Base-by-base conservation (phyloP, 805 yeast species). In the Zygosaccharomyces lentus region DNA sequence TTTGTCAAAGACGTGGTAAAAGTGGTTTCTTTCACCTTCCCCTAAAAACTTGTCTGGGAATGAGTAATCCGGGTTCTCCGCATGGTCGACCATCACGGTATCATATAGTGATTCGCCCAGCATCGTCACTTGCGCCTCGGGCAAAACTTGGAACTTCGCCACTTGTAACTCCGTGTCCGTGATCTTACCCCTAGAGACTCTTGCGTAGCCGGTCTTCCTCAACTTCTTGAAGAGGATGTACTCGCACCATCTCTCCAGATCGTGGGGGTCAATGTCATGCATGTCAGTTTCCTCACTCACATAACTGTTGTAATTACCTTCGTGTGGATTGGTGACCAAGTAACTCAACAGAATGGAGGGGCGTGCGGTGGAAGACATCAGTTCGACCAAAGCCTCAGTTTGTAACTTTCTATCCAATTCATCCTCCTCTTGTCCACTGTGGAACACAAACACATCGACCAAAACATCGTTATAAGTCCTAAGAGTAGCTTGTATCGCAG, bases 171-270 rank as follows among this genome's bases (percentile, higher is more conserved):
- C 99, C 2, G 99, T 93, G 63, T 93, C 99, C 0, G 99, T 93
- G 55, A 93, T 90, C 0, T 96, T 82, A 7, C 93, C 87, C 61
- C 99, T 79, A 37, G 95, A 82, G 34, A 93, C 84, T 64, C 99
- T 80, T 0, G 98, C 98, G 64, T 93, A 93, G 3, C 95, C 98
- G 1, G 84, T 80, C 67, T 96, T 84, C 64, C 80, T 83, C 66
- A 93, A 70, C 49, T 84, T 82, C 65, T 90, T 85, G 77, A 84
- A 93, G 53, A 93, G 70, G 51, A 93, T 88, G 68, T 93, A 93
- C 70, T 93, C 96, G 69, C 99, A 93, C 99, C 99, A 93, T 70
- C 99, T 80, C 62, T 93, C 99, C 82, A 90, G 87, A 64, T 91
- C 97, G 6, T 84, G 73, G 36, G 90, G 84, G 65, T 93, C 99